Conservation (phyloP, 768 basidiomycete species). For the Obba rivulosa region DNA sequence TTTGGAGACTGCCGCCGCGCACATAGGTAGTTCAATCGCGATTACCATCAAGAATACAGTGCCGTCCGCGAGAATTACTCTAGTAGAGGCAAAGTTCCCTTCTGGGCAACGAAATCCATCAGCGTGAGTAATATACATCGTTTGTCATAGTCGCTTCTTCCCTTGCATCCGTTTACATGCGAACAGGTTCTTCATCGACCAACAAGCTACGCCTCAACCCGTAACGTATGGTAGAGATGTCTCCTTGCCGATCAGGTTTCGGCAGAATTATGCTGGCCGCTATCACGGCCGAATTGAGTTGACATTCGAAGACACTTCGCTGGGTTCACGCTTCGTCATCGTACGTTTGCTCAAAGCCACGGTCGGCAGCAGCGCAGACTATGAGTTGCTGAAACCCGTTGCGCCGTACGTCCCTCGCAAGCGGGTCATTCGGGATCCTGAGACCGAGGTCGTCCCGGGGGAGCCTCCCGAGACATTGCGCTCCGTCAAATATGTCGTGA, state of each 20-base stretch:
- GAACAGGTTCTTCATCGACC: conserved; percentile 9
- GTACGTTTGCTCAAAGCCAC: conserved; percentile 39
- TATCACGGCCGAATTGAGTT: conserved; percentile 53
- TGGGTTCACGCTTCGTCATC: conserved; percentile 38
- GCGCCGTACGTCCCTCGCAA: conserved; percentile 35
- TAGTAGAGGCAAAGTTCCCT: conserved; percentile 1
- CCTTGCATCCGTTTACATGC: not conserved
- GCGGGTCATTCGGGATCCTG: conserved; percentile 4
- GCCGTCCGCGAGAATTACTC: not conserved
- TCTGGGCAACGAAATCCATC: not conserved
- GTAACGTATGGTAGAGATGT: conserved; percentile 5
- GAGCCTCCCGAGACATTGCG: conserved; percentile 19
- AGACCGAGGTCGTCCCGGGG: conserved; percentile 22
- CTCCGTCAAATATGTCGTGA: conserved; percentile 13
- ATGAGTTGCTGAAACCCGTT: conserved; percentile 40
- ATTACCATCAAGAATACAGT: conserved; percentile 10
- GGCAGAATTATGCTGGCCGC: conserved; percentile 32
- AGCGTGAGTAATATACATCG: conserved; percentile 1
- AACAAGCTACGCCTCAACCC: not conserved
- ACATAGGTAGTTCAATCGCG: not conserved
- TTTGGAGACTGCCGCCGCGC: conserved; percentile 11
- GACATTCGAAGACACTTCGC: conserved; percentile 36
- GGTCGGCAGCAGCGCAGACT: conserved; percentile 45
- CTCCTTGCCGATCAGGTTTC: conserved; percentile 20
- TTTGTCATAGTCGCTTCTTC: not conserved